A percentile compares a stretch with the other conserved stretches of the same genome.
phyloP scores from a whole-genome alignment of 345 rosid genomes.

The Kernera saxatilis region DNA sequence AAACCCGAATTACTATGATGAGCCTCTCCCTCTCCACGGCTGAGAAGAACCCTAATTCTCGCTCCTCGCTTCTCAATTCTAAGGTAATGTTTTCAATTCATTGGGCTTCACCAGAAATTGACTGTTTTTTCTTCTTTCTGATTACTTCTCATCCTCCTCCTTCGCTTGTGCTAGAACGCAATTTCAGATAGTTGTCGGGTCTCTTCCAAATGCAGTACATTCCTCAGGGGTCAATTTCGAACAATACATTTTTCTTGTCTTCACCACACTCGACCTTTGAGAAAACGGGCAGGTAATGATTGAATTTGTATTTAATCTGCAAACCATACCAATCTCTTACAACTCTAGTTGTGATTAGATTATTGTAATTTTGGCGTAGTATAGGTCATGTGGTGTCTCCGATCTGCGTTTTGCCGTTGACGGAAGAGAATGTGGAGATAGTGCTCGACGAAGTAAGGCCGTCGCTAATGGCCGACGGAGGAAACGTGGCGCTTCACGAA shows the following conservation, averaged over 20 bases:
- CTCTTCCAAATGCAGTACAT: constrained; percentile 40
- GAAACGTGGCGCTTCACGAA: constrained; percentile 89
- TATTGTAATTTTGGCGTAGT: constrained; percentile 1
- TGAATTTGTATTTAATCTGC: not conserved
- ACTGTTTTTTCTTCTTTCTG: not conserved
- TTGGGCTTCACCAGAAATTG: not conserved
- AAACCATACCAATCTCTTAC: not conserved
- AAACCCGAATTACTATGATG: constrained; percentile 27
- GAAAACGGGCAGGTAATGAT: constrained; percentile 35
- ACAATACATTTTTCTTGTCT: constrained; percentile 15
- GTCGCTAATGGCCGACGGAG: constrained; percentile 90
- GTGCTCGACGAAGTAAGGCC: constrained; percentile 87
- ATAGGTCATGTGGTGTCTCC: constrained; percentile 52
- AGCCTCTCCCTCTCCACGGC: constrained; percentile 31
- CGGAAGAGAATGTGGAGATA: constrained; percentile 90
- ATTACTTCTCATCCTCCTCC: not conserved
- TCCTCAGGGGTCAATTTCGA: constrained; percentile 43
- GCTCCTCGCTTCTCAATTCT: constrained; percentile 36
- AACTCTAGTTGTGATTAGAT: not conserved
- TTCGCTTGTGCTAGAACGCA: constrained; percentile 34
- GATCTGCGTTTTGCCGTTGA: constrained; percentile 64
- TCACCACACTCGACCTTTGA: constrained; percentile 22
- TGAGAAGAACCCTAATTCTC: constrained; percentile 21
- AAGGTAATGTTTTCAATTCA: constrained; percentile 6
- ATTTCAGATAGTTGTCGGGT: constrained; percentile 38